A percentile compares a stretch with the other conserved stretches of the same genome.
Conservation (phyloP, 1,139 yeast species). For the Blastobotrys illinoisensis region DNA sequence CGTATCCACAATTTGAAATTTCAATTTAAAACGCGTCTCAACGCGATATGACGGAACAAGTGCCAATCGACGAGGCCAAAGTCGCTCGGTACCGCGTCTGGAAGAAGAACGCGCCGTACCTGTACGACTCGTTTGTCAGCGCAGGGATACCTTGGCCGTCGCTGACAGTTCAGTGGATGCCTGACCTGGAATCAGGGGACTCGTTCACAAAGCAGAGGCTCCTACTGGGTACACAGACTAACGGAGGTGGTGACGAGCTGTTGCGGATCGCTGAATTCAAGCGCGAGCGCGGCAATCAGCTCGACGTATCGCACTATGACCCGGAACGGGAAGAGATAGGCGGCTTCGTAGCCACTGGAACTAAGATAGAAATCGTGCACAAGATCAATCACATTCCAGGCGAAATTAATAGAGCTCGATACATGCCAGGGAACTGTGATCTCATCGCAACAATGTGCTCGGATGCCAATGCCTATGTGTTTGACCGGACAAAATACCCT, state of each 20-base stretch:
- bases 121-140: slow-evolving; percentile 74
- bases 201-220: slow-evolving; percentile 35
- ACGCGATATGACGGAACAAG: background rate
- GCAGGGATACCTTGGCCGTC: slow-evolving; percentile 61
- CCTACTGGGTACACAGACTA: slow-evolving; percentile 81
- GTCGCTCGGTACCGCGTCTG: slow-evolving; percentile 72
- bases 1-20: background rate
- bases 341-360: slow-evolving; percentile 24
- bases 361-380: slow-evolving; percentile 52
- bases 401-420: slow-evolving; percentile 80
- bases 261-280: slow-evolving; percentile 64
- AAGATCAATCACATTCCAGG: slow-evolving; percentile 39
- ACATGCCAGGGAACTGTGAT: slow-evolving; percentile 72
- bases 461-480: slow-evolving; percentile 63
- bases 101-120: slow-evolving; percentile 90
- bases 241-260: slow-evolving; percentile 72
- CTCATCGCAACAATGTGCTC: slow-evolving; percentile 78
- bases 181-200: slow-evolving; percentile 32
- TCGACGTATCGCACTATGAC: slow-evolving; percentile 33
- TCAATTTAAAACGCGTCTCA: background rate
- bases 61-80: background rate
- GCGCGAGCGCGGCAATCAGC: slow-evolving; percentile 45
- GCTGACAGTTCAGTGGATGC: slow-evolving; percentile 40
- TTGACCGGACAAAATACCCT: slow-evolving; percentile 48
- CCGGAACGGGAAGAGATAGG: slow-evolving; percentile 33